Conservation (phyloP, 768 basidiomycete species). For the Leccinum variicolor region DNA sequence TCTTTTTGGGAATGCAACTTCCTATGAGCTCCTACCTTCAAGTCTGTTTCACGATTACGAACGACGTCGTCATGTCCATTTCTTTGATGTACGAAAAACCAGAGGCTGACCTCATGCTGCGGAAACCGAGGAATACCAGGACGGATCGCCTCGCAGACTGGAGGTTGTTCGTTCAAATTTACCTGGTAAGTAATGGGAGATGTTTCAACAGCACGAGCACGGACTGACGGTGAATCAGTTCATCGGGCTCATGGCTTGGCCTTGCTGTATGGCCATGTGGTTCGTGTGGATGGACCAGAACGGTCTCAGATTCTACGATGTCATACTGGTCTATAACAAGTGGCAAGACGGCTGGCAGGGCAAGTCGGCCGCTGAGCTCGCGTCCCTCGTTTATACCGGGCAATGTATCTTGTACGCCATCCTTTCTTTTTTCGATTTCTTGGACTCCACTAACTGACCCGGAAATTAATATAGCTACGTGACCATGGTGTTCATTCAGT, state of each 20-base stretch:
- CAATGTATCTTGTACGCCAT: conserved; percentile 39
- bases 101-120: conserved; percentile 46
- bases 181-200: conserved; percentile 33
- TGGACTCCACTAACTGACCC: neutral
- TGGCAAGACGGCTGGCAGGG: conserved; percentile 39
- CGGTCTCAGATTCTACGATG: conserved; percentile 31
- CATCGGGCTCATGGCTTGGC: conserved; percentile 44
- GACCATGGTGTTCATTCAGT: conserved; percentile 31
- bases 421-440: conserved; percentile 15
- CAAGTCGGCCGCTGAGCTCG: conserved; percentile 28
- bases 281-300: conserved; percentile 38
- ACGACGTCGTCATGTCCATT: conserved; percentile 49
- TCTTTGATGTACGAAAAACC: conserved; percentile 51
- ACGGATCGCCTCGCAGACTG: conserved; percentile 47
- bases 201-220: neutral
- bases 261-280: conserved; percentile 40
- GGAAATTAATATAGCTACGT: conserved; percentile 28
- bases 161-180: conserved; percentile 47
- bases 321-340: conserved; percentile 38
- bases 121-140: conserved; percentile 48
- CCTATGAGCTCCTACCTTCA: conserved; percentile 53
- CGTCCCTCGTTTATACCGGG: conserved; percentile 36
- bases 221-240: conserved; percentile 27
- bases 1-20: conserved; percentile 59
- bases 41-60: conserved; percentile 50